These are phyloP conservation scores for Trichoderma koningiopsis DNA, from an alignment of 2,329 filamentous ascomycete species.

Conservation along the genomic window DNA sequence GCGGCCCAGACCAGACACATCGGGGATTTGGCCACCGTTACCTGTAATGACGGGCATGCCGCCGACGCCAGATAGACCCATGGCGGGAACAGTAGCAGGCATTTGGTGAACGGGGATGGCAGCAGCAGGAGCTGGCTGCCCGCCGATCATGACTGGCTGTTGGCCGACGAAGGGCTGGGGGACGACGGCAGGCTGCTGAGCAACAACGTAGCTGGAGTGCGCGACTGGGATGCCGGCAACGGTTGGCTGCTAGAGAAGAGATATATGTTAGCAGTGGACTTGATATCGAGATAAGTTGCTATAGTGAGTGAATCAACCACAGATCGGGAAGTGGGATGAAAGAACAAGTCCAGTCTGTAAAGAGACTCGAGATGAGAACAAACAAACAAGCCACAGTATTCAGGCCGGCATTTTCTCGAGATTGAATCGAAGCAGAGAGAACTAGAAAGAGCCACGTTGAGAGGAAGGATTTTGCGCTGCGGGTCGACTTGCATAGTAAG, in stretches of 20 bases:
- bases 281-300: neutral
- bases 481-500: constrained; percentile 46
- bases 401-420: neutral
- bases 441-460: neutral
- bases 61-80: constrained; percentile 33
- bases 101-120: constrained; percentile 33
- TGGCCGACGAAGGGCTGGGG: constrained; percentile 38
- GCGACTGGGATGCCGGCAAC: constrained; percentile 36
- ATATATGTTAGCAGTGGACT: constrained; percentile 25
- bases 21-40: constrained; percentile 47
- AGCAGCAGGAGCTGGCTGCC: constrained; percentile 31
- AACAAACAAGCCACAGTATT: neutral
- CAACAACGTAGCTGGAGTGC: constrained; percentile 37
- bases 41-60: constrained; percentile 44
- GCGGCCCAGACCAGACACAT: constrained; percentile 55
- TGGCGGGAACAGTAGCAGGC: constrained; percentile 31
- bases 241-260: constrained; percentile 36
- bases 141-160: constrained; percentile 40
- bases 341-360: neutral
- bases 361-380: neutral
- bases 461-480: constrained; percentile 13
- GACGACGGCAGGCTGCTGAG: constrained; percentile 39
- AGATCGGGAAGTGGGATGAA: neutral
- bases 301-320: neutral
- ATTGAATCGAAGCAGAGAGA: neutral